phyloP scores from a whole-genome alignment of 371 early-diverging fungal genomes.

The Mucor irregularis region DNA sequence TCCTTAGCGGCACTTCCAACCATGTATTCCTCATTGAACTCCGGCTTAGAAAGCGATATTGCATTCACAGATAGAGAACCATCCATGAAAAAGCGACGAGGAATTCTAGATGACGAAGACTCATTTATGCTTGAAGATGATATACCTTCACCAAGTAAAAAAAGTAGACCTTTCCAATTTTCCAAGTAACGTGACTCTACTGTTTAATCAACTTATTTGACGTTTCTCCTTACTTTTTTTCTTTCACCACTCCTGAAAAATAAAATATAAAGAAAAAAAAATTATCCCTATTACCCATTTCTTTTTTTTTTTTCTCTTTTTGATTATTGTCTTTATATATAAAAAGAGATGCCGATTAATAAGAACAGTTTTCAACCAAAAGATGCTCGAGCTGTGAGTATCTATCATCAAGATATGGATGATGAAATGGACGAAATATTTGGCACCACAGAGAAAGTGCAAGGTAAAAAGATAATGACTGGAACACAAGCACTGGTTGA shows the following conservation, averaged over 20 bases:
- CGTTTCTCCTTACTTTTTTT: background rate
- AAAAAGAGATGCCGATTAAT: constrained; percentile 5
- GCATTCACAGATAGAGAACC: background rate
- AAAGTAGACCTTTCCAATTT: constrained; percentile 9
- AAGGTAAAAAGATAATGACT: constrained; percentile 18
- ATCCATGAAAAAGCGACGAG: background rate
- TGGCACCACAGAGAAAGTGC: constrained; percentile 22
- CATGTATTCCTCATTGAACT: constrained; percentile 2
- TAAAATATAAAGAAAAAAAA: too few species aligned
- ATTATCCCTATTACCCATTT: background rate
- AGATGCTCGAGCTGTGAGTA: constrained; percentile 22
- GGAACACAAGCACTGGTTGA: constrained; percentile 47
- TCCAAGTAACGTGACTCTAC: background rate
- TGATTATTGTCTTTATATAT: background rate
- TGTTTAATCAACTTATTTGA: too few species aligned
- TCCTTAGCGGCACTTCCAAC: background rate
- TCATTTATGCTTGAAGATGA: background rate
- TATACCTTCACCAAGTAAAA: background rate
- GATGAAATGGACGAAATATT: constrained; percentile 23
- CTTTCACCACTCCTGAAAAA: background rate
- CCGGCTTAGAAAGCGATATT: constrained; percentile 8
- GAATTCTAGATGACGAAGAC: background rate
- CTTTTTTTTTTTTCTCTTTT: constrained; percentile 1
- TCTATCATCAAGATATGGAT: constrained; percentile 16
- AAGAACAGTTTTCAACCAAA: constrained; percentile 26